Evolutionary conservation across 1,284 basidiomycete species (phyloP).

Genomic region (Boletus sp.): DNA sequence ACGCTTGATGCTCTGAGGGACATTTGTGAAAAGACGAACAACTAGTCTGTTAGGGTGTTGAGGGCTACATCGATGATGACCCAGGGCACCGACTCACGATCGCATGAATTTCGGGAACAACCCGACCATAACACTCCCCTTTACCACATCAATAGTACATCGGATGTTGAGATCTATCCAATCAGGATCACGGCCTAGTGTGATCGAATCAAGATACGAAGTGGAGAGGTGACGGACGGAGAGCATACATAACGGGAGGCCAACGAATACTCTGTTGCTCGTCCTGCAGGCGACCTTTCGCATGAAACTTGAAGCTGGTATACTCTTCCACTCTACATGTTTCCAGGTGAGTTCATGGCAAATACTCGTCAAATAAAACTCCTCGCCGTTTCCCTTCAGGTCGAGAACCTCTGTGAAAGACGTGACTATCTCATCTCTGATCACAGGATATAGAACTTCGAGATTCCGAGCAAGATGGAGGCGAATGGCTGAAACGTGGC

Average conservation of each 20-base stretch:
- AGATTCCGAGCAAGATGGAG: slow-evolving; percentile 32
- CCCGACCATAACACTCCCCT: slow-evolving; percentile 26
- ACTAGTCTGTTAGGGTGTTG: not conserved
- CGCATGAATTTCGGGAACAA: slow-evolving; percentile 38
- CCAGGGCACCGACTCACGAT: slow-evolving; percentile 30
- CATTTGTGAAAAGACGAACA: not conserved
- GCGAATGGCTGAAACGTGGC: slow-evolving; percentile 27
- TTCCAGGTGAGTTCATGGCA: not conserved
- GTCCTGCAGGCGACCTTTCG: slow-evolving; percentile 31
- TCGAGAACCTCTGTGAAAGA: slow-evolving; percentile 29
- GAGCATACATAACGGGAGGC: too few relatives aligned
- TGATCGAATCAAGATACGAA: too few relatives aligned
- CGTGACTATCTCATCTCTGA: slow-evolving; percentile 32
- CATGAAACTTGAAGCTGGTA: slow-evolving; percentile 17
- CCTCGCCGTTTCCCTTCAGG: slow-evolving; percentile 16
- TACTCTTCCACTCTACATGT: slow-evolving; percentile 31
- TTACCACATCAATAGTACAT: slow-evolving; percentile 32
- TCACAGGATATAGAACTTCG: too few relatives aligned
- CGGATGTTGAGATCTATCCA: slow-evolving; percentile 37
- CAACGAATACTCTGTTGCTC: slow-evolving; percentile 37
- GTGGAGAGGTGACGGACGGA: too few relatives aligned
- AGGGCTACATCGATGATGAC: too few relatives aligned
- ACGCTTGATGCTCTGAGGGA: not conserved
- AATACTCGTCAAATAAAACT: not conserved
- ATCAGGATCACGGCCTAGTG: slow-evolving; percentile 36